A percentile compares a stretch with the other conserved stretches of the same genome.
These are phyloP conservation scores for Saksenaea oblongispora DNA, from an alignment of 371 early-diverging fungal genomes.

Conservation along the genomic window DNA sequence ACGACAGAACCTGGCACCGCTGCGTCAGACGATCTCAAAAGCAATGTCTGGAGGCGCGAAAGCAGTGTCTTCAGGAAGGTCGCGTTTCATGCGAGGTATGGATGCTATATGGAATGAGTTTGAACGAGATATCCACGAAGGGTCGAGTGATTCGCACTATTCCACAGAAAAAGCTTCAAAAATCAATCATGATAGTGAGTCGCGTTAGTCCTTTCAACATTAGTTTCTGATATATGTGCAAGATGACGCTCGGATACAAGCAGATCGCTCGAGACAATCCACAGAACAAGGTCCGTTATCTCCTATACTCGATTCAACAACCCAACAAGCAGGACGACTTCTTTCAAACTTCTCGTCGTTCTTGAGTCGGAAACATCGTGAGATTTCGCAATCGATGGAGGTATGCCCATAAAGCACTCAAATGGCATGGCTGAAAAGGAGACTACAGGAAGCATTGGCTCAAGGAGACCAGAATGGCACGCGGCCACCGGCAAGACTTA, in stretches of 20 bases:
- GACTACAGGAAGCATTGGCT: neutral
- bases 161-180: neutral
- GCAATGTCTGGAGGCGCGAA: slow-evolving; percentile 61
- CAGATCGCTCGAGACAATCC: neutral
- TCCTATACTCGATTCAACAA: slow-evolving; percentile 44
- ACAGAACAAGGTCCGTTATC: slow-evolving; percentile 20
- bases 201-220: neutral
- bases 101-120: slow-evolving; percentile 61
- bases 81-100: slow-evolving; percentile 44
- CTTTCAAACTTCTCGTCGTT: slow-evolving; percentile 61
- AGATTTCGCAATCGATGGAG: slow-evolving; percentile 55
- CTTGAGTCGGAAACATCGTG: slow-evolving; percentile 53
- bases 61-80: slow-evolving; percentile 53
- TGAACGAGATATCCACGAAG: slow-evolving; percentile 36
- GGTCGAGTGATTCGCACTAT: neutral
- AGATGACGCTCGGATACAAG: slow-evolving; percentile 1
- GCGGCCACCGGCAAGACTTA: neutral
- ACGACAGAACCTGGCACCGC: slow-evolving; percentile 60
- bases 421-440: neutral
- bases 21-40: slow-evolving; percentile 62
- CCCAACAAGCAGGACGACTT: slow-evolving; percentile 57
- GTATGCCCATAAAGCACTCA: slow-evolving; percentile 13
- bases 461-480: neutral
- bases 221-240: neutral
- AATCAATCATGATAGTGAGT: neutral